These are phyloP conservation scores for Gastrodia elata DNA, from an alignment of 106 monocot species.

Conservation along the genomic window DNA sequence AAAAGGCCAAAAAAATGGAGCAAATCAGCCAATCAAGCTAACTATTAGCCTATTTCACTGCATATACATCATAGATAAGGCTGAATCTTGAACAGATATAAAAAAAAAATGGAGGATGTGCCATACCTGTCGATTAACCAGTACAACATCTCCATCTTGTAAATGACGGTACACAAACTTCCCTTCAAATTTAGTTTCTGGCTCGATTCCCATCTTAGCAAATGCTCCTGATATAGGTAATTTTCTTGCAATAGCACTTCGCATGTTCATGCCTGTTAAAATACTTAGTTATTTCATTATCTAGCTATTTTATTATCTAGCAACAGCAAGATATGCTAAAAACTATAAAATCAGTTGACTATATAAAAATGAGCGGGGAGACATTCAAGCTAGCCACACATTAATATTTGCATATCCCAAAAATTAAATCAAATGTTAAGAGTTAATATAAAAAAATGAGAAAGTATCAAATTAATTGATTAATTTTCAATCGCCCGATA, in stretches of 20 bases:
- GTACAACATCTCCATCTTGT: conserved; percentile 75
- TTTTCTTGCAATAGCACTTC: conserved; percentile 56
- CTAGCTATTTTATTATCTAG: background rate
- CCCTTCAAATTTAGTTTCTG: conserved; percentile 75
- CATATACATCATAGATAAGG: background rate
- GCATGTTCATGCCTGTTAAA: conserved; percentile 11
- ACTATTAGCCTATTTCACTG: background rate
- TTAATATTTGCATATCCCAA: no score
- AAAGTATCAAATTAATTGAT: background rate
- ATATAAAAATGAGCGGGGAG: no score
- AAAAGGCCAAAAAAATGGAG: background rate
- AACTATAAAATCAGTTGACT: background rate
- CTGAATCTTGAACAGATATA: background rate
- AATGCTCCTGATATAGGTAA: conserved; percentile 47
- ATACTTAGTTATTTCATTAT: background rate
- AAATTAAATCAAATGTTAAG: background rate
- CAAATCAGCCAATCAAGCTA: background rate
- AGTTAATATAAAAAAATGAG: background rate
- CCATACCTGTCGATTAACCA: conserved; percentile 89
- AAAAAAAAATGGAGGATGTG: background rate
- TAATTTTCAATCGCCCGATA: no score
- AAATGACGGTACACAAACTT: conserved; percentile 79
- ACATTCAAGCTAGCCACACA: no score
- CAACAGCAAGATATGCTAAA: background rate
- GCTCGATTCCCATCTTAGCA: conserved; percentile 33